Evolutionary conservation across 306 rosid genomes (phyloP).

Genomic region (Prunus dulcis): DNA sequence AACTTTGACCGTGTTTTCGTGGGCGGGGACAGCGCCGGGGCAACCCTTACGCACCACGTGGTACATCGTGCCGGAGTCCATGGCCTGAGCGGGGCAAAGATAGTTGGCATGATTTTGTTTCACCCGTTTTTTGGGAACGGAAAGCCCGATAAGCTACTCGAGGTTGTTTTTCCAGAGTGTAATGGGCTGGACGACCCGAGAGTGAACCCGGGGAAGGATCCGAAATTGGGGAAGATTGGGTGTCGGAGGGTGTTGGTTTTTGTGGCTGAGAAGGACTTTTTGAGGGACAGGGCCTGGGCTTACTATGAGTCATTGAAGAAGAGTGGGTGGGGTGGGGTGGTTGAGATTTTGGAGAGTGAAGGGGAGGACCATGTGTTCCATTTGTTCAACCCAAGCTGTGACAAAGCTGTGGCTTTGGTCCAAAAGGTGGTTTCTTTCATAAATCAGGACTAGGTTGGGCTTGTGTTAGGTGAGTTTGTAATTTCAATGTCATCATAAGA

Average conservation of each 20-base stretch:
- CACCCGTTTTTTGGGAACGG: conserved; percentile 28
- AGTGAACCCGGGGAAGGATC: conserved; percentile 45
- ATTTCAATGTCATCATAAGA: no score
- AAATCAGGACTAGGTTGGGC: neutral
- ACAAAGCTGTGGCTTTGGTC: conserved; percentile 35
- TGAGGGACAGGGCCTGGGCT: conserved; percentile 45
- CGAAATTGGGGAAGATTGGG: conserved; percentile 41
- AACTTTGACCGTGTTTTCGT: conserved; percentile 14
- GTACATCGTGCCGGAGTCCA: conserved; percentile 10
- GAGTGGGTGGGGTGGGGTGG: conserved; percentile 48
- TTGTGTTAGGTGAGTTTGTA: no score
- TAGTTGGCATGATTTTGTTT: conserved; percentile 17
- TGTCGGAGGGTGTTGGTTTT: conserved; percentile 51
- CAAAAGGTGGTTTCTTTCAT: conserved; percentile 34
- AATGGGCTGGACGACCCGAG: neutral
- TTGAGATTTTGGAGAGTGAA: conserved; percentile 39
- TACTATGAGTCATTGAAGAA: conserved; percentile 45
- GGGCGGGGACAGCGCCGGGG: conserved; percentile 36
- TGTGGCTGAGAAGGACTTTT: conserved; percentile 61
- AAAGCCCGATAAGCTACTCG: conserved; percentile 18
- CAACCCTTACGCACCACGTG: conserved; percentile 21
- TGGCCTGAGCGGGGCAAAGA: conserved; percentile 2
- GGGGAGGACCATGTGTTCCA: conserved; percentile 64
- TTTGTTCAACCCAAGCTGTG: conserved; percentile 36
- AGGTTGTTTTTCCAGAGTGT: conserved; percentile 21